Conservation (phyloP, 2,329 filamentous ascomycete genomes). For the Hypoxylon sp. region DNA sequence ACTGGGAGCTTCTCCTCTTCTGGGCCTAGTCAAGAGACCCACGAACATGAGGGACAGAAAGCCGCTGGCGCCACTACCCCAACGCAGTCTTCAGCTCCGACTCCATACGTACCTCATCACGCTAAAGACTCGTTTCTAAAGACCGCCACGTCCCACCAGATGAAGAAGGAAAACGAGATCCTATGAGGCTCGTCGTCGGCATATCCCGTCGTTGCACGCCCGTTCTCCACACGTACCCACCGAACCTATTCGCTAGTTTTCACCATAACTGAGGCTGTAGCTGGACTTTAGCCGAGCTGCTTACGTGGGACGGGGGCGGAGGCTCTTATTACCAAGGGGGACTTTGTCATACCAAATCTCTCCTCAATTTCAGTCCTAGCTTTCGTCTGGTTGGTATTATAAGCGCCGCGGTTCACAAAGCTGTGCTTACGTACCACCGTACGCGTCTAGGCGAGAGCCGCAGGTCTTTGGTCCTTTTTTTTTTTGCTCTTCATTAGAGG, state of each 20-base stretch:
- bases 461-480: neutral
- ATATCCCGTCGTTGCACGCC: neutral
- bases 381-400: slow-evolving; percentile 20
- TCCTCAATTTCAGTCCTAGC: neutral
- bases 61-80: slow-evolving; percentile 1
- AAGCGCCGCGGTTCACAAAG: slow-evolving; percentile 22
- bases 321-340: neutral
- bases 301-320: slow-evolving; percentile 20
- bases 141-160: slow-evolving; percentile 58
- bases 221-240: neutral
- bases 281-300: neutral
- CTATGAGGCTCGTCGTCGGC: slow-evolving; percentile 39
- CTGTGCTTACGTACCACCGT: slow-evolving; percentile 20
- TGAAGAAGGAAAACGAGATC: slow-evolving; percentile 55
- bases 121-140: slow-evolving; percentile 58
- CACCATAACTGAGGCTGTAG: neutral
- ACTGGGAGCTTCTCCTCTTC: neutral
- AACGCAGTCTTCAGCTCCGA: slow-evolving; percentile 1
- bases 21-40: neutral
- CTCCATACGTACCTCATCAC: slow-evolving; percentile 56
- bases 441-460: neutral
- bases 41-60: slow-evolving; percentile 6
- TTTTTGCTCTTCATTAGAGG: neutral
- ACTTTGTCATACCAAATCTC: neutral
- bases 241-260: neutral